Conservation (phyloP, 2,329 filamentous ascomycete species). For the Hypoxylon sp. region DNA sequence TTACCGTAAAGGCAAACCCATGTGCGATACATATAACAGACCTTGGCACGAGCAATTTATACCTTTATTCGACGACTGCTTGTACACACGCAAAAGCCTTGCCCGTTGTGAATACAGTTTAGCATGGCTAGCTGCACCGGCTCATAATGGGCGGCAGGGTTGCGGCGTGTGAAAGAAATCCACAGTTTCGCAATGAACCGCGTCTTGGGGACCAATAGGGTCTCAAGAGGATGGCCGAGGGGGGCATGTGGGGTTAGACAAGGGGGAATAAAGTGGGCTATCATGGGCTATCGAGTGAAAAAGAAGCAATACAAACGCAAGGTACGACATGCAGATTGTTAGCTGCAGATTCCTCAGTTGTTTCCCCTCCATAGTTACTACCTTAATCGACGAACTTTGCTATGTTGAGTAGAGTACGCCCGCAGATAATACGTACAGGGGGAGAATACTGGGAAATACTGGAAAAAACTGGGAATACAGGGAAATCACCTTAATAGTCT, state of each 20-base stretch:
- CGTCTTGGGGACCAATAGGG: slow-evolving; percentile 34
- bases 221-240: slow-evolving; percentile 12
- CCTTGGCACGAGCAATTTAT: slow-evolving; percentile 11
- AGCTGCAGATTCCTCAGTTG: slow-evolving; percentile 32
- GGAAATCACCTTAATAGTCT: slow-evolving; percentile 10
- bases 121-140: slow-evolving; percentile 29
- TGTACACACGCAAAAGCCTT: slow-evolving; percentile 1
- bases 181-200: slow-evolving; percentile 36
- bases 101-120: not conserved
- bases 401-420: slow-evolving; percentile 9
- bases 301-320: slow-evolving; percentile 43
- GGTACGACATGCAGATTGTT: slow-evolving; percentile 38
- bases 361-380: slow-evolving; percentile 24
- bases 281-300: slow-evolving; percentile 22
- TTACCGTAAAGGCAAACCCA: not conserved
- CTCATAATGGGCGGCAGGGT: slow-evolving; percentile 38
- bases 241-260: slow-evolving; percentile 30
- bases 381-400: slow-evolving; percentile 35
- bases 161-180: slow-evolving; percentile 16
- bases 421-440: slow-evolving; percentile 4
- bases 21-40: slow-evolving; percentile 6
- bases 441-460: no score
- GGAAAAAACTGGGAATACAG: not conserved
- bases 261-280: slow-evolving; percentile 29
- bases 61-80: slow-evolving; percentile 15